Percentiles rank a stretch among this genome's conserved stretches.
These are phyloP conservation scores for Saccharum spontaneum DNA, from an alignment of 176 grass and related monocot genomes.

Conservation along the genomic window DNA sequence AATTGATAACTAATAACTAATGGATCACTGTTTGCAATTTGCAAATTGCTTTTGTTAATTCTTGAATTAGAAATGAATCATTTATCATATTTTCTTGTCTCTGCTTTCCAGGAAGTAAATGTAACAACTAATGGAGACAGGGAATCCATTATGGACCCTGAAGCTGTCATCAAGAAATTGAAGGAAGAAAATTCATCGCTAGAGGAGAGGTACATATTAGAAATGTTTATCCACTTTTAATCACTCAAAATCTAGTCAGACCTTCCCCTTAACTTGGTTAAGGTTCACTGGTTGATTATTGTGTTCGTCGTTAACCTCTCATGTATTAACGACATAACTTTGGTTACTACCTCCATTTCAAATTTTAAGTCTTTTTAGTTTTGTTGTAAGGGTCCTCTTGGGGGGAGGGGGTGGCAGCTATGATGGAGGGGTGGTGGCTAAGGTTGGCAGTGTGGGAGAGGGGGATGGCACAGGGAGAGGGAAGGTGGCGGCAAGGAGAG, in stretches of 20 bases:
- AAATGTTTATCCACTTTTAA: constrained; percentile 11
- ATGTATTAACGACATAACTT: background rate
- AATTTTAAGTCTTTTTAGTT: background rate
- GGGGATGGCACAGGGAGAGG: too few species aligned
- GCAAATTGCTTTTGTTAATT: background rate
- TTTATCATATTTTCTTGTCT: background rate
- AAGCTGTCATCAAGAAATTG: constrained; percentile 51
- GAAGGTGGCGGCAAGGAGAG: too few species aligned
- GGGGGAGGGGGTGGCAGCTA: too few species aligned
- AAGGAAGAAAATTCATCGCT: constrained; percentile 69
- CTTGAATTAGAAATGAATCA: background rate
- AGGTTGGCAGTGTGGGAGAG: too few species aligned
- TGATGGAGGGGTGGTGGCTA: too few species aligned
- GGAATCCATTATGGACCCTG: constrained; percentile 28
- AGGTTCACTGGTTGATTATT: too few species aligned
- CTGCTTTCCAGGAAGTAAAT: constrained; percentile 44
- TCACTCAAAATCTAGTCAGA: background rate
- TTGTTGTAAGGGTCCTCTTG: too few species aligned
- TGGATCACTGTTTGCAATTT: background rate
- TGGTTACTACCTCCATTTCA: background rate
- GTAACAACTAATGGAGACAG: constrained; percentile 28
- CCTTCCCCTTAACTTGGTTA: too few species aligned
- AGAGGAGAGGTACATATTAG: constrained; percentile 55
- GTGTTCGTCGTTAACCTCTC: background rate
- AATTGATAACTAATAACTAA: background rate